Base-by-base conservation (phyloP, 2,329 filamentous ascomycete species). In the Lecanicillium sp. region DNA sequence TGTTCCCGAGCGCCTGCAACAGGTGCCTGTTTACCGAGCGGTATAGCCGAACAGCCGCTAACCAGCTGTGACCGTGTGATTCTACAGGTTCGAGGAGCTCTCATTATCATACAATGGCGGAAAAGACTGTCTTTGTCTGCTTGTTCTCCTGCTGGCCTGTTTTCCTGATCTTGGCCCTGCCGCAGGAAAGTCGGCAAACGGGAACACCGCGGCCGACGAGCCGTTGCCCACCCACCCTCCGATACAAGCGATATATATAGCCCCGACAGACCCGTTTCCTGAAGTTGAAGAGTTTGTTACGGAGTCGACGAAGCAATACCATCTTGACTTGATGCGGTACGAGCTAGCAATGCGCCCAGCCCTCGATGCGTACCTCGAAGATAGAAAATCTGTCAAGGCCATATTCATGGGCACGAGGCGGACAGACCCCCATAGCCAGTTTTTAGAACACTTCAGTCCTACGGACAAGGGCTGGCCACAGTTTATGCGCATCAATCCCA, bases 101-200 rank as follows among this genome's bases (percentile, higher is more conserved):
- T 87, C 89, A 5, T 71, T 96, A 47, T 94, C 90, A 41, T 98
- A 95, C 65, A 98, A 98, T 53, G 92, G 92, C 55, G 92, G 92
- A 44, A 98, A 98, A 62, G 92, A 96, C 70, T 96, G 90, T 54
- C 82, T 96, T 14, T 89, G 96, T 38, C 78, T 96, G 14, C 72
- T 96, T 6, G 75, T 95, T 53, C 70, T 96, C 47, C 86, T 95
- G 55, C 80, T 96, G 48, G 80, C 83, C 45, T 71, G 67, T 48
- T 65, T 75, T 38, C 64, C 72, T 29, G 36, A 40, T 18, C 41
- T 42, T 36, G 44, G 38, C 31, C 40, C 36, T 17, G 36, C 35
- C 20, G 43, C 37, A 41, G 37, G 43, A 42, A 38, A 22, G 36
- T 35, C 34, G 36, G 25, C 38, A 39, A 27, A 38, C 16, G 35